Base-by-base conservation (phyloP, 768 basidiomycete species). In the Russula compacta region DNA sequence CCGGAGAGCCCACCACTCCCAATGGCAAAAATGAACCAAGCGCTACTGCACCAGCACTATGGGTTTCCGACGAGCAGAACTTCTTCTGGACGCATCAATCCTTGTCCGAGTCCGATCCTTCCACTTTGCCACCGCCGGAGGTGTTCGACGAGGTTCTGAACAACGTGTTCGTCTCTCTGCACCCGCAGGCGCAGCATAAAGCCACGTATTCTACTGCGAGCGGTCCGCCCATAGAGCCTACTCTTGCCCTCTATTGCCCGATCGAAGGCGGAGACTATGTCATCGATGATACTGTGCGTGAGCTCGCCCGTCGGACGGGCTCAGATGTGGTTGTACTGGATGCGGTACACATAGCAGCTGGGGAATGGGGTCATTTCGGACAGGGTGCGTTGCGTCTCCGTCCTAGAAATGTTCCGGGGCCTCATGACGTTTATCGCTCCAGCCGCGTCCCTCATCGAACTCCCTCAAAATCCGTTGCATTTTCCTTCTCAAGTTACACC, bases 281-380 rank as follows among this genome's bases (percentile, higher is more conserved):
- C 24, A 78, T 94, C 21, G 87, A 89, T 68, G 82, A 83, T 19
- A 89, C 92, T 3, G 84, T 95, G 11, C 78, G 80, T 42, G 88
- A 91, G 70, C 73, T 95, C 64, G 92, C 90, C 6, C 79, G 81
- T 51, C 79, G 80, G 56, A 83, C 85, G 2, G 83, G 81, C 32
- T 82, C 92, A 19, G 95, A 97, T 64, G 85, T 97, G 11, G 78
- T 95, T 9, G 82, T 93, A 14, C 70, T 98, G 53, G 94, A 98
- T 74, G 77, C 87, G 3, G 83, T 86, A 9, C 89, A 94, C 61
- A 76, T 95, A 19, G 92, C 89, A 38, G 86, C 92, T 4, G 91
- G 92, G n/a, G 86, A 91, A 71, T 88, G 85, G 78, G 93, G 93
- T 3, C 77, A 80, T 19, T 92, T 92, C 71, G 92, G 93, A 32